Percentiles rank a stretch among this genome's conserved stretches.
phyloP scores from a whole-genome alignment of 2,329 filamentous ascomycete species.

The Talaromyces sp. region DNA sequence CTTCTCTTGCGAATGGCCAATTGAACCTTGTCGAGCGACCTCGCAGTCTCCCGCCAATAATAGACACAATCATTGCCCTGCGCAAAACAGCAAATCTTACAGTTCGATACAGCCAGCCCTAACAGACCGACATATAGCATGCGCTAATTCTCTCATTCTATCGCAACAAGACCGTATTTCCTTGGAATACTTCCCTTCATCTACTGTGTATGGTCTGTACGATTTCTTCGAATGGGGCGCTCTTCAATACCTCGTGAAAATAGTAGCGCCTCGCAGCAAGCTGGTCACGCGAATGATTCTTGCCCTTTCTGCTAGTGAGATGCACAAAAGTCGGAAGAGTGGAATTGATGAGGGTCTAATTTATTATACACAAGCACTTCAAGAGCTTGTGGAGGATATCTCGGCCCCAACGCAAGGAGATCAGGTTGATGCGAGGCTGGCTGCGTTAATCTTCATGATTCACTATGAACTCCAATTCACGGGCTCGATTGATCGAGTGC shows the following conservation, averaged over 20 bases:
- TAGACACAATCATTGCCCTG: background rate
- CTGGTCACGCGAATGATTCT: slow-evolving; percentile 11
- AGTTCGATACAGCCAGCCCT: background rate
- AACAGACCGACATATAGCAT: slow-evolving; percentile 13
- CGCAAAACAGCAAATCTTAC: background rate
- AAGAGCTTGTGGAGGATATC: slow-evolving; percentile 1
- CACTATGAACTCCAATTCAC: slow-evolving; percentile 1
- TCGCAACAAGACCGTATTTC: slow-evolving; percentile 10
- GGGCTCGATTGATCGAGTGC: background rate
- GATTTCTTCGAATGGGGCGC: slow-evolving; percentile 9
- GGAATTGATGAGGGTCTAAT: slow-evolving; percentile 7
- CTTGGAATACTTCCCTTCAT: slow-evolving; percentile 11
- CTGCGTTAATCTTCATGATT: slow-evolving; percentile 8
- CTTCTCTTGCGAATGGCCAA: slow-evolving; percentile 13
- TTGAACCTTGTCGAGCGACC: background rate
- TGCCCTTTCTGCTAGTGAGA: slow-evolving; percentile 13
- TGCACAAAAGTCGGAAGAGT: background rate
- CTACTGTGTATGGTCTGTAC: slow-evolving; percentile 11
- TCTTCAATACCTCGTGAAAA: slow-evolving; percentile 11
- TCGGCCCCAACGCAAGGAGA: background rate
- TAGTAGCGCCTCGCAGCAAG: slow-evolving; percentile 11
- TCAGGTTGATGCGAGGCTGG: slow-evolving; percentile 13
- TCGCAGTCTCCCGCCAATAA: slow-evolving; percentile 2
- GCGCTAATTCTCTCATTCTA: slow-evolving; percentile 13
- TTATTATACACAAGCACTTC: slow-evolving; percentile 3